These are phyloP conservation scores for Irpex sp. DNA, from an alignment of 1,284 basidiomycete genomes.

Conservation along the genomic window DNA sequence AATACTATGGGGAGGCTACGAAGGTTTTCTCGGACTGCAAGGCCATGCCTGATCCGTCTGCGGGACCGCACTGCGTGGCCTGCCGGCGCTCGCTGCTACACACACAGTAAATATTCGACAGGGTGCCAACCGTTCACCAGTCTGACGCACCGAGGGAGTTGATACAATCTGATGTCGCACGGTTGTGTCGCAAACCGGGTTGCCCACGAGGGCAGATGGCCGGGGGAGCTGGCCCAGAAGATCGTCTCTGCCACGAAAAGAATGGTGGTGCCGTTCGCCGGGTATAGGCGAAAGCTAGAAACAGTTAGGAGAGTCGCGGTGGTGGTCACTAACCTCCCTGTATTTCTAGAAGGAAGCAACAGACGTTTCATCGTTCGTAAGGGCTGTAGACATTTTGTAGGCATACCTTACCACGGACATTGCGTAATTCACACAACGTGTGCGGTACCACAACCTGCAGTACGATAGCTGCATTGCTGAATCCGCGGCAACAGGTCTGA, in stretches of 20 bases:
- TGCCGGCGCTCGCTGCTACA: not conserved
- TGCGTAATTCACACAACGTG: not conserved
- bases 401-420: not conserved
- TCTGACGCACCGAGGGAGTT: not conserved
- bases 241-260: not conserved
- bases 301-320: not conserved
- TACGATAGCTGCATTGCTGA: too few relatives aligned
- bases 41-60: too few relatives aligned
- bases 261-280: not conserved
- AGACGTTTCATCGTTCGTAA: not conserved
- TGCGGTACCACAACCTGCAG: not conserved
- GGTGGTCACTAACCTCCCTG: not conserved
- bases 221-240: not conserved
- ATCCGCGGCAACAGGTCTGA: too few relatives aligned
- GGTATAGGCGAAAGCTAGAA: not conserved
- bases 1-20: too few relatives aligned
- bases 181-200: not conserved
- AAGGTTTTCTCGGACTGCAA: too few relatives aligned
- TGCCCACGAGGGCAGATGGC: not conserved
- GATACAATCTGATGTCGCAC: not conserved
- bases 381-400: not conserved
- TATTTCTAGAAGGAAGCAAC: not conserved
- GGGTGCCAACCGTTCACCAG: too few relatives aligned
- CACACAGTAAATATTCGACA: not conserved
- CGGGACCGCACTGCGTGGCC: too few relatives aligned